A percentile compares a stretch with the other conserved stretches of the same genome.
phyloP scores from a whole-genome alignment of 225 moss, liverwort and hornwort species.

The Marchantia polymorpha region DNA sequence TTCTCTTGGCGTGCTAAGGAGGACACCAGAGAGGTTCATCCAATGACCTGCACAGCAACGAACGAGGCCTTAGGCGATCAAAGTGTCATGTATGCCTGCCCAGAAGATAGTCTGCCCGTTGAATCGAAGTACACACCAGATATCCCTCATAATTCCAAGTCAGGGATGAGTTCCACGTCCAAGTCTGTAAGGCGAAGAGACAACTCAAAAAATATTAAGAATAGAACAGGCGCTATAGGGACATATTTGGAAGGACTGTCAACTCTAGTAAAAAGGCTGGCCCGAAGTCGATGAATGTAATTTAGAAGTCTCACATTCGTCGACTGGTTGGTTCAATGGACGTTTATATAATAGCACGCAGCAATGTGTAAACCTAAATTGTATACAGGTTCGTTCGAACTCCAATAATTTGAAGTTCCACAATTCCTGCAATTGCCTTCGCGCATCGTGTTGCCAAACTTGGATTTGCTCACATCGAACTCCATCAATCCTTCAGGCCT shows the following conservation, averaged over 20 bases:
- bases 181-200: not conserved
- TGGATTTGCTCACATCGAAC: too few relatives aligned
- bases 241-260: slow-evolving; percentile 7
- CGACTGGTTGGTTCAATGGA: too few relatives aligned
- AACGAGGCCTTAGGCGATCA: slow-evolving; percentile 3
- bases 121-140: not conserved
- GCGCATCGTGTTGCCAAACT: too few relatives aligned
- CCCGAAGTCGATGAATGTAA: not conserved
- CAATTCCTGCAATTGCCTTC: too few relatives aligned
- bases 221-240: not conserved
- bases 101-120: not conserved
- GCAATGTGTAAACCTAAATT: too few relatives aligned
- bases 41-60: slow-evolving; percentile 8
- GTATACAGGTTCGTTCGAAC: too few relatives aligned
- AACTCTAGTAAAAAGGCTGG: slow-evolving; percentile 7
- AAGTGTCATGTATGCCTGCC: not conserved
- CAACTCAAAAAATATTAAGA: not conserved
- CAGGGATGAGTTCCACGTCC: not conserved
- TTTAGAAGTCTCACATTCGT: too few relatives aligned
- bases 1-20: too few relatives aligned
- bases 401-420: too few relatives aligned
- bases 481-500: too few relatives aligned
- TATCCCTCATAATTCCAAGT: not conserved
- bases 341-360: too few relatives aligned
- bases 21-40: slow-evolving; percentile 5